Conservation (phyloP, 148 eudicot genomes). For the Silene conica region DNA sequence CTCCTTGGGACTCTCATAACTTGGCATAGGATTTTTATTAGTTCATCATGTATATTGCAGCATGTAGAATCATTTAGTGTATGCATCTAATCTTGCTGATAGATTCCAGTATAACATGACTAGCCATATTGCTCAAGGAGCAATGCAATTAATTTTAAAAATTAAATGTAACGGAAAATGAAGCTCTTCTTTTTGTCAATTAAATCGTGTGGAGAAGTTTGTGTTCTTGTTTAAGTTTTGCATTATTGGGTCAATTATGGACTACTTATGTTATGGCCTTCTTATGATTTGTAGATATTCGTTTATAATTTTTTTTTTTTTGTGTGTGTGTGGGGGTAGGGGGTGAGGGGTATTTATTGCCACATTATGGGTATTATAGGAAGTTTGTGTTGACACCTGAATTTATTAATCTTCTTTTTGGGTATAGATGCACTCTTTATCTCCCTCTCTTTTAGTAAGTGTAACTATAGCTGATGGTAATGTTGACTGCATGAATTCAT, state of each 20-base stretch:
- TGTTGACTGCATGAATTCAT: conserved; percentile 14
- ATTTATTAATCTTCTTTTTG: background rate
- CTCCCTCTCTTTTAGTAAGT: background rate
- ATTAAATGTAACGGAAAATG: background rate
- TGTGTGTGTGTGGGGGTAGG: no score
- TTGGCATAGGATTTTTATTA: background rate
- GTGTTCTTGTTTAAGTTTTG: background rate
- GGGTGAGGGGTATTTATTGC: background rate
- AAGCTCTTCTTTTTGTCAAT: background rate
- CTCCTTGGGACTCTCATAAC: background rate
- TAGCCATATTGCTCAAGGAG: background rate
- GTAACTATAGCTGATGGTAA: background rate
- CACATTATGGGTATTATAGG: background rate
- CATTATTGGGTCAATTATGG: background rate
- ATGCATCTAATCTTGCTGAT: background rate
- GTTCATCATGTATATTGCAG: background rate
- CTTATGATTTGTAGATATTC: background rate
- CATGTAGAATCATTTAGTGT: conserved; percentile 2
- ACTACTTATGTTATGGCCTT: background rate
- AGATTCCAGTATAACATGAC: background rate
- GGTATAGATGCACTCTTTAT: background rate
- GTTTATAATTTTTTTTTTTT: background rate
- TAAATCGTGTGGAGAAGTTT: background rate
- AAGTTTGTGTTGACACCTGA: background rate
- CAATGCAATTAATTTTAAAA: background rate